Evolutionary conservation across 805 yeast species (phyloP).

Genomic region (Monosporozyma aerobia): DNA sequence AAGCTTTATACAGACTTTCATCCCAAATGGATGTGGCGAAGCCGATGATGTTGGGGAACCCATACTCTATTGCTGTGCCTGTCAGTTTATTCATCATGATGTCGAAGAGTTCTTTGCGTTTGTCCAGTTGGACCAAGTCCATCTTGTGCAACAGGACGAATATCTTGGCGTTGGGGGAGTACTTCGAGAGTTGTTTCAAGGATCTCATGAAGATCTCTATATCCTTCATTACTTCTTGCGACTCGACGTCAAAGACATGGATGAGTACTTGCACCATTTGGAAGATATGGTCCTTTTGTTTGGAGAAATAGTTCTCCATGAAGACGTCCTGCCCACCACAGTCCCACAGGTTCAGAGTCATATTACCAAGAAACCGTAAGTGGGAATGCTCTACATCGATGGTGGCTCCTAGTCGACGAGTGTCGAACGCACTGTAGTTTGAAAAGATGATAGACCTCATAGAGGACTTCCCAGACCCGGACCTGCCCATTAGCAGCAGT

Average conservation of each 20-base stretch:
- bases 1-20: constrained; percentile 88
- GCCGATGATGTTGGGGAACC: constrained; percentile 60
- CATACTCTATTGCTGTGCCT: constrained; percentile 60
- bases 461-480: constrained; percentile 95
- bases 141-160: constrained; percentile 89
- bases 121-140: constrained; percentile 86
- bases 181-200: constrained; percentile 68
- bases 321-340: constrained; percentile 98
- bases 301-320: constrained; percentile 86
- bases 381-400: constrained; percentile 98
- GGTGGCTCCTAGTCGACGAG: constrained; percentile 91
- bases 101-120: constrained; percentile 72
- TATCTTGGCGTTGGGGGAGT: constrained; percentile 83
- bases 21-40: constrained; percentile 98
- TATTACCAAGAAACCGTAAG: constrained; percentile 81
- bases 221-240: constrained; percentile 84
- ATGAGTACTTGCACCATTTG: constrained; percentile 92
- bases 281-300: constrained; percentile 85
- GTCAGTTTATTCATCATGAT: constrained; percentile 78
- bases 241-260: constrained; percentile 93
- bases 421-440: constrained; percentile 93
- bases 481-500: constrained; percentile 72
- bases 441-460: constrained; percentile 95
- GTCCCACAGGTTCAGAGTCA: constrained; percentile 95
- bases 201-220: constrained; percentile 85